These are phyloP conservation scores for Nigrospora sphaerica DNA, from an alignment of 2,329 filamentous ascomycete species.

Conservation along the genomic window DNA sequence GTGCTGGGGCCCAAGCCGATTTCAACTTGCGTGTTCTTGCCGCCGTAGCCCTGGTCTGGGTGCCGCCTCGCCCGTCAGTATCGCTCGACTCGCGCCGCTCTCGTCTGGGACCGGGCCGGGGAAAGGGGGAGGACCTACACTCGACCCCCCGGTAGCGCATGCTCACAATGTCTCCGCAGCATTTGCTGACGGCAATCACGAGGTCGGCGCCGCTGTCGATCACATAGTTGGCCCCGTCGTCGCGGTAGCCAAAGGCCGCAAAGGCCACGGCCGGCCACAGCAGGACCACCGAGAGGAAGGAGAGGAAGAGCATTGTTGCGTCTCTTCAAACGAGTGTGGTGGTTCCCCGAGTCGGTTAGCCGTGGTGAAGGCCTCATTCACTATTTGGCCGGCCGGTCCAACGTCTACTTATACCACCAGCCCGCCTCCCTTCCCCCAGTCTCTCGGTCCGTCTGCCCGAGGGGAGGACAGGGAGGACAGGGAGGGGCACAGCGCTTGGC, in stretches of 20 bases:
- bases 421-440: too few relatives aligned
- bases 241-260: slow-evolving; percentile 31
- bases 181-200: slow-evolving; percentile 26
- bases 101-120: too few relatives aligned
- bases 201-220: slow-evolving; percentile 25
- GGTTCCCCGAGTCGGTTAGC: too few relatives aligned
- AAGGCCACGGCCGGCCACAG: slow-evolving; percentile 20
- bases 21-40: slow-evolving; percentile 18
- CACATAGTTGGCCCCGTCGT: slow-evolving; percentile 29
- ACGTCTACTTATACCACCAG: too few relatives aligned
- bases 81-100: too few relatives aligned
- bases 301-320: slow-evolving; percentile 17
- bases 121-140: not conserved
- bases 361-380: too few relatives aligned
- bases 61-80: too few relatives aligned
- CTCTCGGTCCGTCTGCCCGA: too few relatives aligned
- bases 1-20: slow-evolving; percentile 22
- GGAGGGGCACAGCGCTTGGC: too few relatives aligned
- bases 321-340: too few relatives aligned
- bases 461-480: too few relatives aligned
- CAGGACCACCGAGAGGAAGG: slow-evolving; percentile 15
- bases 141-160: slow-evolving; percentile 10
- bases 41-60: slow-evolving; percentile 5
- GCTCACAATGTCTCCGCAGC: slow-evolving; percentile 25
- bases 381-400: too few relatives aligned